Evolutionary conservation across 208 protist genomes (phyloP).

Genomic region (Crithidia fasciculata): DNA sequence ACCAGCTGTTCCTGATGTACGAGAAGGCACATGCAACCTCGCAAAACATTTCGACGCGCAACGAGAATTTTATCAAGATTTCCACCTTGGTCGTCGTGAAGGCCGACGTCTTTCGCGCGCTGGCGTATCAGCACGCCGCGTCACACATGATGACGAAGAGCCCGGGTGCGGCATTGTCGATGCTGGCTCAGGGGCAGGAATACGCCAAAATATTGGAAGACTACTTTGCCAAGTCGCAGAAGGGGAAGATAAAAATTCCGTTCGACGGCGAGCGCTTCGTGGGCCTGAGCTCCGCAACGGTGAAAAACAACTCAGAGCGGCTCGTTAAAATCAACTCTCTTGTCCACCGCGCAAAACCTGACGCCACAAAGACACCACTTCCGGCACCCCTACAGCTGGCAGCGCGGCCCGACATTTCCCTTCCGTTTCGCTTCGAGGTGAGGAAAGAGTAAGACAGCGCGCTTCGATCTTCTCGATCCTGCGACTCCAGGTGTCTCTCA

Average conservation of each 20-base stretch:
- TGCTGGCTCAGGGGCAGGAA: slow-evolving; percentile 40
- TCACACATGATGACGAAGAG: slow-evolving; percentile 45
- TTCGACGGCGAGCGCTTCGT: slow-evolving; percentile 49
- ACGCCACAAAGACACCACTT: slow-evolving; percentile 21
- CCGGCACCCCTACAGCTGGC: slow-evolving; percentile 40
- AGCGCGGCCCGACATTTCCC: slow-evolving; percentile 19
- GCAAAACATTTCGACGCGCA: slow-evolving; percentile 24
- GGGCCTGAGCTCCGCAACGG: slow-evolving; percentile 25
- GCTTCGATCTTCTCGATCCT: not conserved
- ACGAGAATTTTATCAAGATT: slow-evolving; percentile 38
- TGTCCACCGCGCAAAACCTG: slow-evolving; percentile 52
- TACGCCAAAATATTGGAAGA: slow-evolving; percentile 31
- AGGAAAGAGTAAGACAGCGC: not conserved
- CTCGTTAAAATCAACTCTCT: slow-evolving; percentile 65
- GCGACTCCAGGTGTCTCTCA: not conserved
- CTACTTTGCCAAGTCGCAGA: slow-evolving; percentile 34
- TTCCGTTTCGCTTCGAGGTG: slow-evolving; percentile 28
- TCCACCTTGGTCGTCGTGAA: slow-evolving; percentile 50
- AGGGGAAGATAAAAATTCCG: slow-evolving; percentile 45
- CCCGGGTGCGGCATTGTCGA: slow-evolving; percentile 39
- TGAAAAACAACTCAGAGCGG: slow-evolving; percentile 50
- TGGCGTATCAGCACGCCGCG: slow-evolving; percentile 56
- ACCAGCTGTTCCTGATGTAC: slow-evolving; percentile 68
- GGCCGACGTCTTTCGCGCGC: slow-evolving; percentile 48
- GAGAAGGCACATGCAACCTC: slow-evolving; percentile 30